These are phyloP conservation scores for Malus hybrid DNA, from an alignment of 331 rosid genomes.

Conservation along the genomic window DNA sequence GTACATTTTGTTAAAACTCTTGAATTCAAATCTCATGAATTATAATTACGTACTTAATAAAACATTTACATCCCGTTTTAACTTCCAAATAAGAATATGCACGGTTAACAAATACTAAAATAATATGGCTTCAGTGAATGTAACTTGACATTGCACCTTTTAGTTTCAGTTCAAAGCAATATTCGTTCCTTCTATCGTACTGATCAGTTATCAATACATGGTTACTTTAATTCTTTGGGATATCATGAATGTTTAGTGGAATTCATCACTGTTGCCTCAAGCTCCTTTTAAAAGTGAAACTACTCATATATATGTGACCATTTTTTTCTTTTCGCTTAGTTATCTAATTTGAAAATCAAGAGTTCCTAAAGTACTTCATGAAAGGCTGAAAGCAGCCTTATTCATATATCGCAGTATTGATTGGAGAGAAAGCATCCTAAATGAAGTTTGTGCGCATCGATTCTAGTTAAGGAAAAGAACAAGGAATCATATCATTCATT, in stretches of 20 bases:
- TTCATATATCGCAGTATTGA: too few relatives aligned
- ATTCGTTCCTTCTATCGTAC: background rate
- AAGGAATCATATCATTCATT: slow-evolving; percentile 9
- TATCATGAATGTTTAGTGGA: background rate
- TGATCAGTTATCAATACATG: background rate
- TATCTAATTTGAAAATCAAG: too few relatives aligned
- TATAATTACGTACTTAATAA: too few relatives aligned
- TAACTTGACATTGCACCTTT: background rate
- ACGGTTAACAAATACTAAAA: too few relatives aligned
- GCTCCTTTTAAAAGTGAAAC: background rate
- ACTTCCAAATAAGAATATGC: too few relatives aligned
- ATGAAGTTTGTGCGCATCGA: slow-evolving; percentile 3
- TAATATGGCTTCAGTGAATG: background rate
- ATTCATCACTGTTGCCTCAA: slow-evolving; percentile 3
- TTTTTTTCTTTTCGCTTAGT: background rate
- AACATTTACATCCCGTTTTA: too few relatives aligned
- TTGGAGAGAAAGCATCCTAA: background rate
- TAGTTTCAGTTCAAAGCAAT: background rate
- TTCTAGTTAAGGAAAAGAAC: background rate
- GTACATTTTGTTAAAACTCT: too few relatives aligned
- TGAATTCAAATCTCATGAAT: too few relatives aligned
- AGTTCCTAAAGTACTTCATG: too few relatives aligned
- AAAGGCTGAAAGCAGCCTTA: too few relatives aligned
- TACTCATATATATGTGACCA: slow-evolving; percentile 9
- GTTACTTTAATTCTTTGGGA: background rate